Conservation (phyloP, 768 basidiomycete genomes). For the Ramaria rubella region DNA sequence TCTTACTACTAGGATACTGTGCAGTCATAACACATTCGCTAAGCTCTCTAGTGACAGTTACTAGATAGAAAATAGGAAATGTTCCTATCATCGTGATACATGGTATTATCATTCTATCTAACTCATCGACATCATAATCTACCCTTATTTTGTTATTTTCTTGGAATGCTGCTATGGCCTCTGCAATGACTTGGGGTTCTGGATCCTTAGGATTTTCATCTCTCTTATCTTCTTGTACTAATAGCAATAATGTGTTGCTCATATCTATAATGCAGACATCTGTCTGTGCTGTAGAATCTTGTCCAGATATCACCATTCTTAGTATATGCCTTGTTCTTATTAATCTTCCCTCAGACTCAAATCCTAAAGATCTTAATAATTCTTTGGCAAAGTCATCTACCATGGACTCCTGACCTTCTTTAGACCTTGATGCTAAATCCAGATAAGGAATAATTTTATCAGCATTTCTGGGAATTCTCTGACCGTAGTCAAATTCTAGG, state of each 20-base stretch:
- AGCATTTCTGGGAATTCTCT: not conserved
- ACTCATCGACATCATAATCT: not conserved
- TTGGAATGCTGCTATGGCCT: conserved; percentile 26
- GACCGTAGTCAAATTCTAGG: no score
- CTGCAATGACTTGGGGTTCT: conserved; percentile 27
- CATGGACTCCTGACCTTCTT: conserved; percentile 11
- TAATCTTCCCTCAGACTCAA: conserved; percentile 15
- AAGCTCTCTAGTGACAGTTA: not conserved
- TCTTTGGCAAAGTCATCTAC: conserved; percentile 27
- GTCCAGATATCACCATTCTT: conserved; percentile 24
- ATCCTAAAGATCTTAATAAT: conserved; percentile 24
- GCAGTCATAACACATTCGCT: not conserved
- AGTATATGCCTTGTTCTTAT: conserved; percentile 21
- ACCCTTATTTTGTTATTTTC: not conserved
- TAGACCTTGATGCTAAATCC: not conserved
- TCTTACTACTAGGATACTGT: not conserved
- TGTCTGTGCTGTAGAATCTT: conserved; percentile 19
- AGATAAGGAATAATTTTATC: conserved; percentile 1
- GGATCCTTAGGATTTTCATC: conserved; percentile 15
- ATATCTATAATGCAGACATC: conserved; percentile 28
- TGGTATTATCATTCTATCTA: not conserved
- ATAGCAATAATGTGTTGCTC: conserved; percentile 19
- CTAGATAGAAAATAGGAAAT: not conserved
- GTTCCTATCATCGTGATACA: not conserved
- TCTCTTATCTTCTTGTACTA: conserved; percentile 24